Evolutionary conservation across 2,329 filamentous ascomycete species (phyloP).

Genomic region (Pseudogymnoascus sp.): DNA sequence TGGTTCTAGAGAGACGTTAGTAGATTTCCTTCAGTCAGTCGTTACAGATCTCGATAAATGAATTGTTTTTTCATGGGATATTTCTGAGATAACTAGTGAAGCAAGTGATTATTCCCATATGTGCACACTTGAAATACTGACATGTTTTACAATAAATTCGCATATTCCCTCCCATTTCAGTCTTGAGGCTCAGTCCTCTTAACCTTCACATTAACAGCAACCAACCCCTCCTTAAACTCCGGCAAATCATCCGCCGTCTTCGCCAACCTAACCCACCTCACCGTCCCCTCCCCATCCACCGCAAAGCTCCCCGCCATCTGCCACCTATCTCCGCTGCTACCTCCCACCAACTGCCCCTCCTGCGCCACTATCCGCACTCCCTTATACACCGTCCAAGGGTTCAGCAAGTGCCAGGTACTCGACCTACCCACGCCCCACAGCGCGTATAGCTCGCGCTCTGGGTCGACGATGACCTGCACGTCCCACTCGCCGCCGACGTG

Average conservation of each 20-base stretch:
- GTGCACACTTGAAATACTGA: background rate
- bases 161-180: background rate
- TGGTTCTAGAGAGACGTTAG: background rate
- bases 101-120: background rate
- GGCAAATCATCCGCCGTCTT: slow-evolving; percentile 45
- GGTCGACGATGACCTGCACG: slow-evolving; percentile 53
- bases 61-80: background rate
- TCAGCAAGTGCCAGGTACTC: slow-evolving; percentile 55
- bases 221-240: slow-evolving; percentile 43
- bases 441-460: slow-evolving; percentile 51
- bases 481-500: slow-evolving; percentile 30
- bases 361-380: slow-evolving; percentile 51
- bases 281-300: slow-evolving; percentile 43
- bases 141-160: background rate
- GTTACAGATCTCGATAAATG: background rate
- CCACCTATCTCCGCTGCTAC: slow-evolving; percentile 61
- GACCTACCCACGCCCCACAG: slow-evolving; percentile 59
- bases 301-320: slow-evolving; percentile 61
- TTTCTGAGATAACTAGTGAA: background rate
- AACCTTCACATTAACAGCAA: slow-evolving; percentile 15
- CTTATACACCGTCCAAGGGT: slow-evolving; percentile 47
- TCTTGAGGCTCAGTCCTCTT: slow-evolving; percentile 1
- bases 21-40: background rate
- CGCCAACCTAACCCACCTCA: slow-evolving; percentile 45
- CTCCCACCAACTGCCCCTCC: slow-evolving; percentile 55